Evolutionary conservation across 2,329 filamentous ascomycete species (phyloP).

Genomic region (Kalaharituber pfeilii): DNA sequence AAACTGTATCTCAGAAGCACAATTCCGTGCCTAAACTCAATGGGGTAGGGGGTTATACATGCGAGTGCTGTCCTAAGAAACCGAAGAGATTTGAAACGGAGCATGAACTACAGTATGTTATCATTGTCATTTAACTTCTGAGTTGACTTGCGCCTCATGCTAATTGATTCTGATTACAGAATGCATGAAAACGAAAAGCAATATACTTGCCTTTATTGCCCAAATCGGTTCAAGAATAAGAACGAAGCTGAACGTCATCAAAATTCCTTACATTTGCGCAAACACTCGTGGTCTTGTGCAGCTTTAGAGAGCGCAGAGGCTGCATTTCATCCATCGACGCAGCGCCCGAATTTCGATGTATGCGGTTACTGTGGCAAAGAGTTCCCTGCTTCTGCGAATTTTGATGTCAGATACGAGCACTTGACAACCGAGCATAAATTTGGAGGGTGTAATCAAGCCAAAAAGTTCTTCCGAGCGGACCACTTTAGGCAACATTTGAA

Average conservation of each 20-base stretch:
- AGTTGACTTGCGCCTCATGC: constrained; percentile 13
- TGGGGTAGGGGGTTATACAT: constrained; percentile 53
- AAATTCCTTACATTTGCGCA: constrained; percentile 79
- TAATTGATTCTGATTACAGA: constrained; percentile 34
- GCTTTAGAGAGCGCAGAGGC: constrained; percentile 55
- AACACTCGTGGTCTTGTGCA: constrained; percentile 93
- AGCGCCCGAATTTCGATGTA: constrained; percentile 48
- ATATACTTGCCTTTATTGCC: constrained; percentile 82
- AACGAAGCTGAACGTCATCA: constrained; percentile 94
- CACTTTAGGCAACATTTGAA: constrained; percentile 97
- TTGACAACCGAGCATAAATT: constrained; percentile 89
- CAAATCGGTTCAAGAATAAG: constrained; percentile 96
- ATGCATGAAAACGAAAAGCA: constrained; percentile 88
- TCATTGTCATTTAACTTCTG: not conserved
- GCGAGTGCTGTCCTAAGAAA: constrained; percentile 93
- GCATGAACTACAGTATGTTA: constrained; percentile 63
- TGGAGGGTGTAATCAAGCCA: constrained; percentile 90
- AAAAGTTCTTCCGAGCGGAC: constrained; percentile 95
- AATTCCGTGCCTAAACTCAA: constrained; percentile 37
- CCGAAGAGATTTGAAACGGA: constrained; percentile 82
- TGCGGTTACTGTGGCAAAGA: constrained; percentile 95
- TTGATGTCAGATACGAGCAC: constrained; percentile 73
- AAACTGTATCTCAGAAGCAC: constrained; percentile 27
- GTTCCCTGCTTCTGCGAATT: constrained; percentile 72
- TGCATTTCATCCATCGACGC: constrained; percentile 70